Conservation (phyloP, 768 basidiomycete genomes). For the Lentinula sp. region DNA sequence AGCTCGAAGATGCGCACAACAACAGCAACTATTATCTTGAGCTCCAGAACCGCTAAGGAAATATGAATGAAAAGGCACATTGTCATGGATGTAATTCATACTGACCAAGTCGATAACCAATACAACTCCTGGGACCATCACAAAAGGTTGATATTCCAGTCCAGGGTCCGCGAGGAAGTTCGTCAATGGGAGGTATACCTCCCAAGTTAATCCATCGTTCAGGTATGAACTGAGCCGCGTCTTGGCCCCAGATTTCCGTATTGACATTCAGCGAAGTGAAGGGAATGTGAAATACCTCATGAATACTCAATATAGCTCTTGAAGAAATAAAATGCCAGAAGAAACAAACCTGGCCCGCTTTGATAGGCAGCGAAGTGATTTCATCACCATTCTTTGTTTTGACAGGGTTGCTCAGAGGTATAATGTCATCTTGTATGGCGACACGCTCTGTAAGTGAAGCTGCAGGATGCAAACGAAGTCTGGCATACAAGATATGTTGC, state of each 20-base stretch:
- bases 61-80: background rate
- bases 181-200: constrained; percentile 19
- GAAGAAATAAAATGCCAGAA: background rate
- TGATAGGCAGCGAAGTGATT: constrained; percentile 22
- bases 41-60: constrained; percentile 26
- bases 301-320: background rate
- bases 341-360: constrained; percentile 28
- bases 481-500: constrained; percentile 6
- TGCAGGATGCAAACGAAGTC: constrained; percentile 34
- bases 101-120: constrained; percentile 32
- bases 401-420: constrained; percentile 32
- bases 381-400: constrained; percentile 18
- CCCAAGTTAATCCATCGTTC: constrained; percentile 30
- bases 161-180: constrained; percentile 29
- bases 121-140: constrained; percentile 35
- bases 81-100: background rate
- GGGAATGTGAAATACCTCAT: constrained; percentile 28
- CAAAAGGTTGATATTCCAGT: constrained; percentile 30
- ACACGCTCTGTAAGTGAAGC: constrained; percentile 34
- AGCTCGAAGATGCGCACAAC: constrained; percentile 30
- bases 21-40: constrained; percentile 32
- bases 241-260: constrained; percentile 28
- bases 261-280: constrained; percentile 26
- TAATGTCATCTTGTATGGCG: constrained; percentile 32
- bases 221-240: constrained; percentile 28